Percentiles rank a stretch among this genome's conserved stretches.
Conservation (phyloP, 2,329 filamentous ascomycete genomes). For the Mycogone perniciosa region DNA sequence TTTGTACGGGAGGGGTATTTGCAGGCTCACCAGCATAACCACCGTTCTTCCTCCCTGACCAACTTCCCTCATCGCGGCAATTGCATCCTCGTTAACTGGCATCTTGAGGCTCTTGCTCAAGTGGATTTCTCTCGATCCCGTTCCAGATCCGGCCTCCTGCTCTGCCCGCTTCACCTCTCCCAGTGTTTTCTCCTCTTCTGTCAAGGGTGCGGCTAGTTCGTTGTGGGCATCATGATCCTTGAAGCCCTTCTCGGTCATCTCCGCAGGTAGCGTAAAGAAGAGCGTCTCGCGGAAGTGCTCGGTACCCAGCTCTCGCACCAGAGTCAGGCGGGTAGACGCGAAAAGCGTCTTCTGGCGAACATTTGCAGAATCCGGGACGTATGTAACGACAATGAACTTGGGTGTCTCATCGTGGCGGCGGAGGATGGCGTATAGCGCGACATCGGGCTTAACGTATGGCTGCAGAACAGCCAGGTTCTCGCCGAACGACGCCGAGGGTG, state of each 20-base stretch:
- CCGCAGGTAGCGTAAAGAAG: conserved; percentile 62
- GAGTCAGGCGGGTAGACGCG: conserved; percentile 67
- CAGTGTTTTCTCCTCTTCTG: conserved; percentile 67
- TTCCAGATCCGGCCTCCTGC: conserved; percentile 66
- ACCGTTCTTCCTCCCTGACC: conserved; percentile 45
- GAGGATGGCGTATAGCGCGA: conserved; percentile 68
- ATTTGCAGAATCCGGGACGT: conserved; percentile 70
- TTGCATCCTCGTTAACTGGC: conserved; percentile 56
- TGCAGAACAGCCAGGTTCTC: conserved; percentile 58
- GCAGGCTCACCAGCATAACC: conserved; percentile 56
- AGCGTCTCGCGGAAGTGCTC: conserved; percentile 74
- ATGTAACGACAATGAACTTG: conserved; percentile 65
- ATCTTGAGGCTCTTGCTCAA: conserved; percentile 52
- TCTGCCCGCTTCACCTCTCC: conserved; percentile 70
- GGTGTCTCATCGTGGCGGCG: conserved; percentile 55
- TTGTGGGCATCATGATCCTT: conserved; percentile 64
- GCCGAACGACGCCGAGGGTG: conserved; percentile 51
- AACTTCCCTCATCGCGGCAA: conserved; percentile 57
- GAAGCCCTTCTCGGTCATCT: conserved; percentile 66
- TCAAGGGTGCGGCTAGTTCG: conserved; percentile 61
- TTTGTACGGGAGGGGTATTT: neutral
- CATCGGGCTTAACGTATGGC: conserved; percentile 57
- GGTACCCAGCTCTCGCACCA: conserved; percentile 68
- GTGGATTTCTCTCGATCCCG: conserved; percentile 52
- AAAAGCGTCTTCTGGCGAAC: conserved; percentile 86